Base-by-base conservation (phyloP, 1,139 yeast species). In the Zhuliangozyma parablackwelliae region DNA sequence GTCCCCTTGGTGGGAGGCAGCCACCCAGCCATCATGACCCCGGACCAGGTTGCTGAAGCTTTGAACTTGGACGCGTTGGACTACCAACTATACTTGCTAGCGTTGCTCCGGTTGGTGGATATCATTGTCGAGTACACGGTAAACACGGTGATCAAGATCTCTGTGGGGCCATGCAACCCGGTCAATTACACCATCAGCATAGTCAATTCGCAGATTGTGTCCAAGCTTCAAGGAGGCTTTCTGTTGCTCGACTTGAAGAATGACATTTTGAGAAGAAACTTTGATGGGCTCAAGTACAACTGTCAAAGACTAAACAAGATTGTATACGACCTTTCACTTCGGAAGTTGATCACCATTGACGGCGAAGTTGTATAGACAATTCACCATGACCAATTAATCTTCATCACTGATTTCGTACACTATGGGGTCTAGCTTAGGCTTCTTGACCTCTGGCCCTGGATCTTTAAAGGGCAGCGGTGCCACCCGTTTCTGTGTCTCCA, bases 181-280 rank as follows among this genome's bases (percentile, higher is more conserved):
- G n/a, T 26, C 4, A 59, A 57, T 32, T 59, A 57, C 38, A 47
- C 56, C 10, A 40, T 59, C 21, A 48, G 55, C 20, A 35, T 55
- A 26, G 36, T 59, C 13, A 61, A 61, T 41, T 54, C 52, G 44
- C 50, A 56, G 38, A 38, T 58, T n/a, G 49, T 57, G 13, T 43
- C 57, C 8, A 56, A 51, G 29, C 47, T 59, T 30, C 63, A 57
- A 38, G 45, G 37, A 13, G 66, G 64, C 6, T 61, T 57, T 41
- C 60, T 56, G 41, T 47, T 53, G 37, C 49, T 61, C 43, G 65
- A 61, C 41, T 54, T 61, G 42, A 60, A 59, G 39, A 61, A 61
- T 36, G 66, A 60, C 33, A 44, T 36, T 11, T 41, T 61, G 21
- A 49, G 66, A 39, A 53, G 61, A 37, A 57, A 51, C 35, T 59